Conservation (phyloP, 2,329 filamentous ascomycete species). For the Neospermospora avenae region DNA sequence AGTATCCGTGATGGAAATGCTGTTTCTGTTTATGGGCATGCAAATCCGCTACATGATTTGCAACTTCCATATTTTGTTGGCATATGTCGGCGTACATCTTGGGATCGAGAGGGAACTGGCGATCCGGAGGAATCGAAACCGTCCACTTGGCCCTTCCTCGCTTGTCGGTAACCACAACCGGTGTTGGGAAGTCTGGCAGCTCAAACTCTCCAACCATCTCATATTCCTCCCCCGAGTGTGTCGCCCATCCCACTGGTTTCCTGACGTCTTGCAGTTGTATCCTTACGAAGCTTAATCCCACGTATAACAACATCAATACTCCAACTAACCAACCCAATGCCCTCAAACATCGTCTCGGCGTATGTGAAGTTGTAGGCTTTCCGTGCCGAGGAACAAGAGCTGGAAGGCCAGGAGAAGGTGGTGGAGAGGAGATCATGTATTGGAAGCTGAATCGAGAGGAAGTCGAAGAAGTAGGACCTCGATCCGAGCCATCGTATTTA, state of each 20-base stretch:
- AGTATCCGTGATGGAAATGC: conserved; percentile 52
- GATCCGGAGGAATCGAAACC: conserved; percentile 67
- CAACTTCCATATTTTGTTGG: conserved; percentile 62
- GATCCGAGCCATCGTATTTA: conserved; percentile 55
- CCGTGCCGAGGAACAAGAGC: conserved; percentile 63
- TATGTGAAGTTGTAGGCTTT: conserved; percentile 43
- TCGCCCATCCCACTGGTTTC: conserved; percentile 38
- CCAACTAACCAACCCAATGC: conserved; percentile 50
- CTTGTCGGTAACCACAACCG: conserved; percentile 65
- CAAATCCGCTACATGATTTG: conserved; percentile 52
- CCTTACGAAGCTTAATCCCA: conserved; percentile 33
- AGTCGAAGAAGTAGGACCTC: conserved; percentile 53
- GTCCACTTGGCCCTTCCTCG: conserved; percentile 72
- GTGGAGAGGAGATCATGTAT: conserved; percentile 65
- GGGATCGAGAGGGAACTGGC: conserved; percentile 63
- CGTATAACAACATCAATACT: conserved; percentile 50
- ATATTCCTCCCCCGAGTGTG: conserved; percentile 47
- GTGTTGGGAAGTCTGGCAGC: conserved; percentile 69
- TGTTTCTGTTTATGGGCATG: conserved; percentile 42
- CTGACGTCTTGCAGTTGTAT: conserved; percentile 32
- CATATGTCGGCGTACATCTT: conserved; percentile 69
- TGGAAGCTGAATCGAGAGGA: conserved; percentile 64
- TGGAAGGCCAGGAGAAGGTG: conserved; percentile 68
- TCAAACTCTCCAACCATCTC: conserved; percentile 65
- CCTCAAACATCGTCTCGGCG: conserved; percentile 27